Evolutionary conservation across 1,284 basidiomycete genomes (phyloP), one percentile per base, ranked within the genome.

Genomic region (Ceratobasidium sp.): DNA sequence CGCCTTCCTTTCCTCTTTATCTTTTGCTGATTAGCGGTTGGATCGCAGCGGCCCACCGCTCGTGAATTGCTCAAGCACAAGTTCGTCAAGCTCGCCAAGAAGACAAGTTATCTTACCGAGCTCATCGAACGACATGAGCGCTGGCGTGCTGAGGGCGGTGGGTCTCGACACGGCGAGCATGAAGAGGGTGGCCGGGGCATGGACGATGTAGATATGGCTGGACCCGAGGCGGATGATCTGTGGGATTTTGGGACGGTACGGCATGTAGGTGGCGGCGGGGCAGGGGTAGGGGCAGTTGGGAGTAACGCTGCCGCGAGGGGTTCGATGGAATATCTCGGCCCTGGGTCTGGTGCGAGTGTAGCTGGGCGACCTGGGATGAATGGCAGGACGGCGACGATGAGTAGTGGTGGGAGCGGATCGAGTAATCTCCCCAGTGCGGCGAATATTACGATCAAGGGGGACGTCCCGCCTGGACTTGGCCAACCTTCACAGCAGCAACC

Each of bases 201-300:
- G 71, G 92, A 94, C 77, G 95, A 84, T 79, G 89, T 85, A 28
- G 56, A 20, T 53, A 72, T 58, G 18, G 66, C 20, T 40, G 44
- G 60, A 42, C 58, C 51, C 51, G 94, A 95, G 79, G 88, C 89
- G 7, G 95, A 97, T 79, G 96, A 97, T 81, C 87, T 97, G 39
- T 98, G 97, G 97, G 97, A 98, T 85, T 98, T 98, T 87, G 94
- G 95, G 28, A 97, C 95, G 18, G 91, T 97, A 68, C 92, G 93
- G 78, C 92, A 95, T 82, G 89, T 88, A 33, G 86, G 70, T 10
- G 42, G 33, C 28, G 56, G n/a, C 39, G 53, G 55, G 20, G 23
- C 4, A 44, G 28, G 55, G 20, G 23, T 0, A 44, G 28, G 63
- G 20, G 40, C 23, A 18, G 56, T 40, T 73, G 56, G 70, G 73